Evolutionary conservation across 2,329 filamentous ascomycete genomes (phyloP), one percentile per base, ranked within the genome.

Genomic region (Phoma herbarum): DNA sequence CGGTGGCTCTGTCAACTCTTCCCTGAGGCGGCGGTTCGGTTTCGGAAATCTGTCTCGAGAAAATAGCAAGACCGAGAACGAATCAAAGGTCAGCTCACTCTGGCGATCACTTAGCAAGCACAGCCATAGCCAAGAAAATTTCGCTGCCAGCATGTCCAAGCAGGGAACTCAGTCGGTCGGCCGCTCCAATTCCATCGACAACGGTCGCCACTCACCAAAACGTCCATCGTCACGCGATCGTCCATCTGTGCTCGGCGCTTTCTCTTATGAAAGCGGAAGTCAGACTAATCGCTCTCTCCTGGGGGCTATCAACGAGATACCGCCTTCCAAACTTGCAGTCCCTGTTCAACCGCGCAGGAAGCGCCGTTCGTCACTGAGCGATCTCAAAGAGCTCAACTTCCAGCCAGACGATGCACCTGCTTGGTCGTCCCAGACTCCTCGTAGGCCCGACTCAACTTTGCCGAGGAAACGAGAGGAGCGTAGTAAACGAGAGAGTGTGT

Each of bases 91-190:
- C 35, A 83, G 88, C 41, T 94, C 92, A 0, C 87, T 97, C 22
- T 93, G 93, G 87, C 87, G 93, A 54, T 93, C 87, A n/a, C 80
- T 97, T 64, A 96, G 93, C 82, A 97, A 96, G 80, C 92, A 79
- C 77, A 84, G 81, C 41, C 69, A 77, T 57, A 72, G 69, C 26
- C 45, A 61, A 50, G 74, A 76, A 18, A 68, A 64, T 43, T 91
- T 88, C 59, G 76, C 76, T 28, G 80, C 84, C 16, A 91, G 86
- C 74, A 76, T 92, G 37, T 89, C 90, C 2, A 91, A 88, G 74
- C 86, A 82, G 31, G 85, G 86, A n/a, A n/a, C 44, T 69, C 68
- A 1, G 77, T 92, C 33, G 82, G 77, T 92, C 33, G 82, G 84
- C 55, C 86, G 92, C 39, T 91, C 91, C 12, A 89, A 88, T 66